Evolutionary conservation across 2,329 filamentous ascomycete species (phyloP).

Genomic region (Stemphylium vesicarium): DNA sequence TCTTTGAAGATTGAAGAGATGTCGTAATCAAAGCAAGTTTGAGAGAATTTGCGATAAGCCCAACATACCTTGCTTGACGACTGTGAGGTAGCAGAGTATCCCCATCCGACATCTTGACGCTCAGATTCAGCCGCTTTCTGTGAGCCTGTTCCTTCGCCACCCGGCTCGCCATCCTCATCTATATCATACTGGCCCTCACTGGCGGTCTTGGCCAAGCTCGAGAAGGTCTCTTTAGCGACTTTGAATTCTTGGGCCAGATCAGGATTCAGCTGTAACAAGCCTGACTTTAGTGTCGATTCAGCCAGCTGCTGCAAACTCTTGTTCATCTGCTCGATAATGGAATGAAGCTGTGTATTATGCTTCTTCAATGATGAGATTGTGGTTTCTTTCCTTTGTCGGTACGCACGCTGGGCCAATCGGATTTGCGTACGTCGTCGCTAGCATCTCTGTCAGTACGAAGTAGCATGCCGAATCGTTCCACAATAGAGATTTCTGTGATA

Average conservation of each 20-base stretch:
- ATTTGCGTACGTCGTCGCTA: constrained; percentile 86
- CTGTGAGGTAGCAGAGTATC: constrained; percentile 22
- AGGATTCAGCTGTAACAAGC: constrained; percentile 64
- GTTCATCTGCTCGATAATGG: constrained; percentile 75
- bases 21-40: background rate
- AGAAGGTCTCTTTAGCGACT: constrained; percentile 64
- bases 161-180: constrained; percentile 33
- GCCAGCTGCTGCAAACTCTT: constrained; percentile 72
- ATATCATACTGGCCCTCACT: constrained; percentile 41
- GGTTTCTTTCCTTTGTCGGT: constrained; percentile 82
- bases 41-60: background rate
- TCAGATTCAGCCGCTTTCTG: constrained; percentile 9
- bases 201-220: constrained; percentile 58
- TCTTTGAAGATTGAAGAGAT: background rate
- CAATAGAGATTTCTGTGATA: background rate
- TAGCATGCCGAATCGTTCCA: background rate
- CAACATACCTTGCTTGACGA: background rate
- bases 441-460: constrained; percentile 15
- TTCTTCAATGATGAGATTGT: constrained; percentile 76
- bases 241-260: constrained; percentile 65
- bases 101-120: constrained; percentile 35
- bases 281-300: constrained; percentile 64
- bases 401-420: constrained; percentile 82
- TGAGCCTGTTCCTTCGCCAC: constrained; percentile 8
- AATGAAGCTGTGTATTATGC: constrained; percentile 71